A percentile compares a stretch with the other conserved stretches of the same genome.
Conservation (phyloP, 1,284 basidiomycete species). For the Ceratobasidium sp. region DNA sequence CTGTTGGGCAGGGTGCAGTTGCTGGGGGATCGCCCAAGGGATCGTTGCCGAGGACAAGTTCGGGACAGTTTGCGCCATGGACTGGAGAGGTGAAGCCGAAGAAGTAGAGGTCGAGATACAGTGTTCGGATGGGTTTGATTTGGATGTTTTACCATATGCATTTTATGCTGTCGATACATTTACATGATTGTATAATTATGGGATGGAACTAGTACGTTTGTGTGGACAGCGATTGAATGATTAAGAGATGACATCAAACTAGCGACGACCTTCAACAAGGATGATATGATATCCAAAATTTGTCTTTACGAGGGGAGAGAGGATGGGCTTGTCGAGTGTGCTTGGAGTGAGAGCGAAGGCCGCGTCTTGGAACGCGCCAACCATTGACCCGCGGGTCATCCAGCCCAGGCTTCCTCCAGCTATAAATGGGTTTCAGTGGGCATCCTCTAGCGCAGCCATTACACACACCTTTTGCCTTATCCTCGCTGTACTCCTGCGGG, state of each 20-base stretch:
- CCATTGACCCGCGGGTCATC: slow-evolving; percentile 79
- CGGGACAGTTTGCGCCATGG: slow-evolving; percentile 34
- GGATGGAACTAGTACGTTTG: slow-evolving; percentile 14
- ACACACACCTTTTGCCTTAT: slow-evolving; percentile 84
- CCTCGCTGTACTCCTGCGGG: slow-evolving; percentile 82
- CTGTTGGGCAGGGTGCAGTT: not conserved
- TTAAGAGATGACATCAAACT: not conserved
- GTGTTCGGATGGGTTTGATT: not conserved
- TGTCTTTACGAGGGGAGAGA: slow-evolving; percentile 81
- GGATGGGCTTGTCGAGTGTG: slow-evolving; percentile 78
- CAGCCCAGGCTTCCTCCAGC: slow-evolving; percentile 86
- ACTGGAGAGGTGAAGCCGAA: slow-evolving; percentile 27
- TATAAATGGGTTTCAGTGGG: slow-evolving; percentile 53
- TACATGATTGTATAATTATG: slow-evolving; percentile 44
- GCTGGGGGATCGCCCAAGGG: not conserved
- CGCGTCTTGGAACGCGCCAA: slow-evolving; percentile 82
- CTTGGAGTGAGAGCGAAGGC: slow-evolving; percentile 84
- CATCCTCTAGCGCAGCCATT: too few species aligned
- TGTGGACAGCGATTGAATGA: slow-evolving; percentile 3
- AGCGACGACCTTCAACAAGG: slow-evolving; percentile 81
- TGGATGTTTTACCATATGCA: slow-evolving; percentile 13
- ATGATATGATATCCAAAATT: slow-evolving; percentile 89
- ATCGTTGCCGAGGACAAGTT: not conserved
- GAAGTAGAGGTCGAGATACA: slow-evolving; percentile 1
- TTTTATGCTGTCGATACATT: slow-evolving; percentile 41